Conservation (phyloP, 345 rosid genomes). For the Eucalyptus decipiens region DNA sequence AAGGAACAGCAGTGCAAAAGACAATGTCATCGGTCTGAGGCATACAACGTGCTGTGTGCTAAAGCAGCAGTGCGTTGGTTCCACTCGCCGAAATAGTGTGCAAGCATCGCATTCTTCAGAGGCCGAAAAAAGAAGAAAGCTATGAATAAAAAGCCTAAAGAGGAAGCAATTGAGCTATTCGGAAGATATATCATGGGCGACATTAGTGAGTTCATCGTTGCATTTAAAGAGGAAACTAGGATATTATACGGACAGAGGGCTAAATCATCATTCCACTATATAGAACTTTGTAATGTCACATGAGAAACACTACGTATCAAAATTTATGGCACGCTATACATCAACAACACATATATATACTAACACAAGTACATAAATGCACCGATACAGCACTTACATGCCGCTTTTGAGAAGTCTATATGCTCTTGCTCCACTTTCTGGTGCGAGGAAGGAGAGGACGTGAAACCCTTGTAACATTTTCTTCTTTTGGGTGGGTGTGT, state of each 20-base stretch:
- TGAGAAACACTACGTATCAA: not conserved
- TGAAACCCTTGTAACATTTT: not conserved
- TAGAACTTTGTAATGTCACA: not conserved
- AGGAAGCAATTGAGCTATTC: not conserved
- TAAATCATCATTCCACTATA: not conserved
- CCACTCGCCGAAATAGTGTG: not conserved
- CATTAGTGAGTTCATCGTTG: not conserved
- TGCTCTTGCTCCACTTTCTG: not conserved
- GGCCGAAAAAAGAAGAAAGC: not conserved
- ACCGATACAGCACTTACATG: slow-evolving; percentile 19
- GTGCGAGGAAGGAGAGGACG: not conserved
- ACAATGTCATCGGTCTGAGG: not conserved
- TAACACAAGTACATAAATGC: not conserved
- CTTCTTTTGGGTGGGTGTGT: not conserved
- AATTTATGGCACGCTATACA: not conserved
- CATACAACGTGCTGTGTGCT: not conserved
- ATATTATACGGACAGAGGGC: not conserved
- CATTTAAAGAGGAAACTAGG: not conserved
- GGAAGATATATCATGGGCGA: not conserved
- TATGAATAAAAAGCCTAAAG: not conserved
- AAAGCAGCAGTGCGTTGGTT: not conserved
- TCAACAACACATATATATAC: not conserved
- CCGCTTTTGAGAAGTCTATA: not conserved
- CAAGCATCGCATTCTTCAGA: not conserved
- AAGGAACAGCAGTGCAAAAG: not conserved